Evolutionary conservation across 2,329 filamentous ascomycete species (phyloP), one percentile per base, ranked within the genome.

Genomic region (Curvularia hawaiiensis): DNA sequence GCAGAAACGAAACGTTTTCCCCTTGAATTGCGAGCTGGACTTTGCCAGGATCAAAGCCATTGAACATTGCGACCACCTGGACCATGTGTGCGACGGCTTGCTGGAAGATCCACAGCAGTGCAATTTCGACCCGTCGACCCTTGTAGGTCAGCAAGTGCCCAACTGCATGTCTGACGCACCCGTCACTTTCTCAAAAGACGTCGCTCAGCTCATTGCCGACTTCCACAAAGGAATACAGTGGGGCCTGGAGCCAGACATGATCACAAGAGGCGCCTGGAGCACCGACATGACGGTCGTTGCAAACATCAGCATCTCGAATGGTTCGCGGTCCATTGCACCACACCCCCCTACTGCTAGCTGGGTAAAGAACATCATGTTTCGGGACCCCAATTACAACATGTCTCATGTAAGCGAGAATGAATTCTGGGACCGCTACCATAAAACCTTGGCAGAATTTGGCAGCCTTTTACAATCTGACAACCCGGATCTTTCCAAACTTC

Each of bases 81-180:
- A 73, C 33, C 64, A 66, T 1, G 64, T 69, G 3, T 11, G 67
- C 58, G 40, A 85, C 71, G 68, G 69, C 16, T 51, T 75, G 3
- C 64, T 75, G 4, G 56, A 67, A 10, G 67, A 73, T 18, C 66
- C 69, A 1, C 63, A 63, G 16, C 28, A 31, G 1, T 75, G 73
- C 52, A 35, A 63, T 16, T 75, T 73, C 40, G 52, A 69, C 22
- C 62, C 67, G 5, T 49, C 28, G 10, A 41, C 41, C 1, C 43
- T 61, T 3, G 52, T 66, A 10, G 65, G 61, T 0, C 14, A 47
- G 22, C 30, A 39, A 20, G 35, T 50, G 9, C 22, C 16, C 9
- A 30, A 9, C 24, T 20, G 35, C 24, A 28, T 12, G 10, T 4
- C 31, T n/a, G n/a, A 40, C 10, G 10, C 10, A 12, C 16, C 48